phyloP scores from a whole-genome alignment of 257 asterid genomes.

The Solanum corneliomulleri region DNA sequence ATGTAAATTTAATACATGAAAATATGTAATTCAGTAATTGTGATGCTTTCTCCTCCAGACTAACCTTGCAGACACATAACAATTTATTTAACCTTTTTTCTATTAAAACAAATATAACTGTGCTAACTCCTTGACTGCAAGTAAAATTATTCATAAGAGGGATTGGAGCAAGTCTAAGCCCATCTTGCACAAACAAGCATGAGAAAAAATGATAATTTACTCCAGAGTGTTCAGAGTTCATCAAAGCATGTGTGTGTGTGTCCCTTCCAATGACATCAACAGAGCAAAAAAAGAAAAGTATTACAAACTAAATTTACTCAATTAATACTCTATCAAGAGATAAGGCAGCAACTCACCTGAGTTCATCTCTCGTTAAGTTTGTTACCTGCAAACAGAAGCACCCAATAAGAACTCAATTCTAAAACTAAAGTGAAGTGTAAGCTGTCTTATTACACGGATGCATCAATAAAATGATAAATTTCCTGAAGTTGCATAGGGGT shows the following conservation, averaged over 20 bases:
- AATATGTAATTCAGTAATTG: background rate
- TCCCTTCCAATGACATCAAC: background rate
- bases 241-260: background rate
- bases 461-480: background rate
- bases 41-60: background rate
- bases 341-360: constrained; percentile 37
- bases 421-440: background rate
- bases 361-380: constrained; percentile 40
- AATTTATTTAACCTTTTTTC: background rate
- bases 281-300: background rate
- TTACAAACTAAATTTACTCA: background rate
- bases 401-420: constrained; percentile 8
- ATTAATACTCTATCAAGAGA: background rate
- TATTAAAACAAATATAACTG: background rate
- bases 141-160: background rate
- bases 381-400: constrained; percentile 42
- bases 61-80: background rate
- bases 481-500: background rate
- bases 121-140: background rate
- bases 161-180: background rate
- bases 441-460: background rate
- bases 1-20: background rate
- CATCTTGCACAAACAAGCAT: background rate
- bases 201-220: background rate
- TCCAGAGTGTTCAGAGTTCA: background rate